Base-by-base conservation (phyloP, 345 rosid genomes). In the Dipteronia sinensis region DNA sequence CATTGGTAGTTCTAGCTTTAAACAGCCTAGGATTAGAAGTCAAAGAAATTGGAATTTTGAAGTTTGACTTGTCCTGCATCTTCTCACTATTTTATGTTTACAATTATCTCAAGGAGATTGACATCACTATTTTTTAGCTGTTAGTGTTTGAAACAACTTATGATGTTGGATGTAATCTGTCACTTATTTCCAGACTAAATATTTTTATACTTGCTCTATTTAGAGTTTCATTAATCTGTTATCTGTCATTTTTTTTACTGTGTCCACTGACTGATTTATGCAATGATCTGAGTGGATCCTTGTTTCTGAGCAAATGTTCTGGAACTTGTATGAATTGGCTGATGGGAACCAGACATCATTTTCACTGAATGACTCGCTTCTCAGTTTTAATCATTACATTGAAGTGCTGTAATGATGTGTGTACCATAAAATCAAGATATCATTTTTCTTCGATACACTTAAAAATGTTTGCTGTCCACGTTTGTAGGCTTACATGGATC, bases 401-500 rank as follows among this genome's bases (percentile, higher is more conserved):
- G 31, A 66, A 16, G 19, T 73, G 47, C 74, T 40, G 44, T 72
- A 40, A 59, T 56, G 34, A 46, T 79, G 29, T 23, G 59, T 65
- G 68, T 62, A 71, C 63, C 59, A 34, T 47, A 51, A 38, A 23
- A 44, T 64, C 19, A 13, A 9, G 42, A 25, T 2, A 17, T 49
- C 8, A 22, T 38, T 63, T 12, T 6, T 69, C 44, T 62, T 25
- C 22, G 58, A 65, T 74, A 68, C 25, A 47, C 75, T 82, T 27
- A 66, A 29, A 10, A 70, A 53, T 80, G n/a, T 13, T 55, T 69
- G 20, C 68, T 58, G 1, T 63, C 47, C 16, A 65, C 10, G 64
- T 56, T 75, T 79, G 68, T 82, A 93, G 98, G 78, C 88, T 84
- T 88, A 87, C 81, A 73, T 88, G 70, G 98, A 96, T 83, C 97